These are phyloP conservation scores for Ophiocordyceps camponoti-floridani DNA, from an alignment of 2,329 filamentous ascomycete genomes.

Conservation along the genomic window DNA sequence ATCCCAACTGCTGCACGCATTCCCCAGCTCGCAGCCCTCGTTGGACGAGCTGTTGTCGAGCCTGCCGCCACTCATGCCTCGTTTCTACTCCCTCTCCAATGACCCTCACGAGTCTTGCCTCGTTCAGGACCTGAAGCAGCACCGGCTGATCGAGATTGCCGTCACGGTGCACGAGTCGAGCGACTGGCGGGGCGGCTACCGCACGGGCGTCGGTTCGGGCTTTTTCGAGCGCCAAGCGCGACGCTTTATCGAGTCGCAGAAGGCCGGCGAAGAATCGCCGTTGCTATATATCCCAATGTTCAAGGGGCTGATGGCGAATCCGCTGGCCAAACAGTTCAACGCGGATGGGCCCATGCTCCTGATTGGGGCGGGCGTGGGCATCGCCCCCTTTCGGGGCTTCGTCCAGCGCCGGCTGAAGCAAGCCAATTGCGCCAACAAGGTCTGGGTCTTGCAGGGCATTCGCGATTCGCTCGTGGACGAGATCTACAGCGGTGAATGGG, in stretches of 20 bases:
- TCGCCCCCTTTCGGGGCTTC: slow-evolving; percentile 94
- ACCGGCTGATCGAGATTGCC: slow-evolving; percentile 84
- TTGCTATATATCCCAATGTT: slow-evolving; percentile 87
- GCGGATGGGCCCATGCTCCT: slow-evolving; percentile 94
- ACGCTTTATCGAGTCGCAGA: slow-evolving; percentile 50
- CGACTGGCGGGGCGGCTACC: slow-evolving; percentile 55
- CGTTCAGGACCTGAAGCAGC: slow-evolving; percentile 48
- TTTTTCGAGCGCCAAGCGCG: slow-evolving; percentile 79
- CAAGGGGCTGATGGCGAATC: slow-evolving; percentile 94
- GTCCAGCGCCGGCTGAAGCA: slow-evolving; percentile 87
- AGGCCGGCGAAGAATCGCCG: slow-evolving; percentile 33
- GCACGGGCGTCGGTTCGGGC: slow-evolving; percentile 79
- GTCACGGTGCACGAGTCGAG: slow-evolving; percentile 81
- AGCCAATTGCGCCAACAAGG: slow-evolving; percentile 92
- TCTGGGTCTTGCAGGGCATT: slow-evolving; percentile 88
- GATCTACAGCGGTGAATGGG: slow-evolving; percentile 92
- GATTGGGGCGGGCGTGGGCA: slow-evolving; percentile 89
- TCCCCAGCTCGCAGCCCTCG: slow-evolving; percentile 80
- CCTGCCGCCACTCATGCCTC: slow-evolving; percentile 81
- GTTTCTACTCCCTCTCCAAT: slow-evolving; percentile 95
- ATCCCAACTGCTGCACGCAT: slow-evolving; percentile 72
- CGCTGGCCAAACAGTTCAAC: slow-evolving; percentile 77
- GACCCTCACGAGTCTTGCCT: slow-evolving; percentile 68
- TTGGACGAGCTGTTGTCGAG: slow-evolving; percentile 65
- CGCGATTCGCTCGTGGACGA: slow-evolving; percentile 92